These are phyloP conservation scores for Mycena crocata DNA, from an alignment of 768 basidiomycete species.

Conservation along the genomic window DNA sequence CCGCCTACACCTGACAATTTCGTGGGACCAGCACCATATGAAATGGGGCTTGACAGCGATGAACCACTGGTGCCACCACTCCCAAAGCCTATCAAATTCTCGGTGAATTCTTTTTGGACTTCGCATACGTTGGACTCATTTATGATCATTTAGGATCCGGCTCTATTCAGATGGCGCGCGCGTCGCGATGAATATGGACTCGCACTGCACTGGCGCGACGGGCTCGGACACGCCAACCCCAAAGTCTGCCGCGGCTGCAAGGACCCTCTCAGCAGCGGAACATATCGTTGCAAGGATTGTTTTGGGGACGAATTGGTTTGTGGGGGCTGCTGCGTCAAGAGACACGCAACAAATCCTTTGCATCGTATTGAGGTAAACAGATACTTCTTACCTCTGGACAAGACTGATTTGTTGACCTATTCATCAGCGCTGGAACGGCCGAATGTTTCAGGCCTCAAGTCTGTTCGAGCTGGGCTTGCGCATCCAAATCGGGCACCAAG, in stretches of 20 bases:
- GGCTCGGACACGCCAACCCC: background rate
- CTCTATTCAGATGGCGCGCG: background rate
- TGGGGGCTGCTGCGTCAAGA: background rate
- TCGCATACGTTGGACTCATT: background rate
- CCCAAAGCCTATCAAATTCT: background rate
- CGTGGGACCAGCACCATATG: background rate
- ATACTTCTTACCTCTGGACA: background rate
- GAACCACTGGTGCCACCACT: background rate
- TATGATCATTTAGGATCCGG: conserved; percentile 1
- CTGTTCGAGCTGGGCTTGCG: background rate
- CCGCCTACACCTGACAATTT: background rate
- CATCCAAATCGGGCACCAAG: background rate
- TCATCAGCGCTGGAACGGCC: background rate
- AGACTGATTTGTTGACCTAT: background rate
- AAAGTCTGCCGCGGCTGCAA: background rate
- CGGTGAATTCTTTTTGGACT: too few relatives aligned
- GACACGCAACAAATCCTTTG: background rate
- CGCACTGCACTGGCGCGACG: background rate
- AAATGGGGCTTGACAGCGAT: background rate
- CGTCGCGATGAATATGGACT: background rate
- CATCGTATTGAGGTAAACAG: background rate
- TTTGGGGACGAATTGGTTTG: background rate
- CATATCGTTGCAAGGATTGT: background rate
- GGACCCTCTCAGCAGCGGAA: background rate
- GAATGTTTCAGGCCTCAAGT: background rate